These are phyloP conservation scores for Helotiales sp. DNA, from an alignment of 2,329 filamentous ascomycete species.

Conservation along the genomic window DNA sequence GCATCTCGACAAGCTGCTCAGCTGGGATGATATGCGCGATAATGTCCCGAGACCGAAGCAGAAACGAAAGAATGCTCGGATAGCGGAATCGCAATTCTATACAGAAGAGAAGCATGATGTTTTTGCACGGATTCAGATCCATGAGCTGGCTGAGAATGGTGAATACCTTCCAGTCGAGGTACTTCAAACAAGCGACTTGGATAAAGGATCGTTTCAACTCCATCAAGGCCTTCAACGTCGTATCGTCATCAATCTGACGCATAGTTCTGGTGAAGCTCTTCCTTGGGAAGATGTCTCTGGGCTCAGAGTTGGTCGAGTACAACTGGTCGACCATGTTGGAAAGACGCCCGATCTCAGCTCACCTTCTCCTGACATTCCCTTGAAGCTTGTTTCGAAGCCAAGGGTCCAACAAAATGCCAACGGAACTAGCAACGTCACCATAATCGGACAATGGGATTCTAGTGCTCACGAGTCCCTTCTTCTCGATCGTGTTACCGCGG, in stretches of 20 bases:
- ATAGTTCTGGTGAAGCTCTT: slow-evolving; percentile 85
- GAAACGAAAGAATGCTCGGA: slow-evolving; percentile 61
- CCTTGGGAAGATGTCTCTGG: slow-evolving; percentile 85
- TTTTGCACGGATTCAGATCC: slow-evolving; percentile 83
- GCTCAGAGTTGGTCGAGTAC: slow-evolving; percentile 79
- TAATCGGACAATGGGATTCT: slow-evolving; percentile 96
- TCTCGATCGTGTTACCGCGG: slow-evolving; percentile 90
- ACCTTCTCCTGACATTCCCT: slow-evolving; percentile 72
- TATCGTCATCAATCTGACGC: slow-evolving; percentile 85
- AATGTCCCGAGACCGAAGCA: slow-evolving; percentile 63
- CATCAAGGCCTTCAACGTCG: slow-evolving; percentile 93
- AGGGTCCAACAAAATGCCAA: slow-evolving; percentile 85
- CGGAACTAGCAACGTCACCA: slow-evolving; percentile 83
- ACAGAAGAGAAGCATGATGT: slow-evolving; percentile 94
- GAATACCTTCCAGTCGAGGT: slow-evolving; percentile 94
- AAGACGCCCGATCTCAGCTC: slow-evolving; percentile 81
- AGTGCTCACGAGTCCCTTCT: slow-evolving; percentile 90
- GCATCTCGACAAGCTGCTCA: slow-evolving; percentile 95
- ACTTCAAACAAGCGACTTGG: slow-evolving; percentile 80
- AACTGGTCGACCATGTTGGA: slow-evolving; percentile 82
- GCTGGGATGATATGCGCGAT: slow-evolving; percentile 99
- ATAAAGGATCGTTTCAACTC: slow-evolving; percentile 90
- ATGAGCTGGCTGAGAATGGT: slow-evolving; percentile 89
- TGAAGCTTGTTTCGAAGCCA: slow-evolving; percentile 80
- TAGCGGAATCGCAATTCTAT: slow-evolving; percentile 91